Percentiles rank a stretch among this genome's conserved stretches.
These are phyloP conservation scores for Yamadazyma songkhlaensis DNA, from an alignment of 1,139 yeast species.

Conservation along the genomic window DNA sequence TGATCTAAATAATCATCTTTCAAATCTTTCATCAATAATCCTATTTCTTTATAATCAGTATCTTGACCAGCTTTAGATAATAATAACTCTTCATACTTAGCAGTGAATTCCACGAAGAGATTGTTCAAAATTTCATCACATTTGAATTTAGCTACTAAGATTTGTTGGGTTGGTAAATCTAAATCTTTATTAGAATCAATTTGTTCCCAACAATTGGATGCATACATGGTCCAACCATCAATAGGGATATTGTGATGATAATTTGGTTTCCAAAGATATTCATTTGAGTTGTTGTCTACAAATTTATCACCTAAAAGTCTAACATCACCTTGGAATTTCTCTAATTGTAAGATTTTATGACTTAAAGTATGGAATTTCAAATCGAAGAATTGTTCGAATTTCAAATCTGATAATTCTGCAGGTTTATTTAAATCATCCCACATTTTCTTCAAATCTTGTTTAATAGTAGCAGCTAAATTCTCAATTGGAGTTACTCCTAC, in stretches of 20 bases:
- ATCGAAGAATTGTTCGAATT: conserved; percentile 78
- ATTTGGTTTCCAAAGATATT: conserved; percentile 58
- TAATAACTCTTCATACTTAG: conserved; percentile 25
- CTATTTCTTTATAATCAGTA: conserved; percentile 33
- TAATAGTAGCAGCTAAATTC: conserved; percentile 66
- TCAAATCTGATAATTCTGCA: conserved; percentile 47
- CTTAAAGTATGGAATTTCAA: conserved; percentile 77
- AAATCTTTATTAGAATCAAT: conserved; percentile 89
- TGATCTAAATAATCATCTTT: conserved; percentile 44
- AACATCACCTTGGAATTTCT: conserved; percentile 67
- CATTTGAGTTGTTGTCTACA: conserved; percentile 28
- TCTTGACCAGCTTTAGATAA: conserved; percentile 9
- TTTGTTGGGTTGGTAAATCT: conserved; percentile 95
- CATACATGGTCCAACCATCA: conserved; percentile 95
- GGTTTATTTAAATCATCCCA: conserved; percentile 84
- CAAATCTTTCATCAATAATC: conserved; percentile 38
- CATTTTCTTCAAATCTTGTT: conserved; percentile 67
- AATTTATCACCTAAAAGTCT: conserved; percentile 61
- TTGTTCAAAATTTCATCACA: conserved; percentile 80
- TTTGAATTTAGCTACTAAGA: conserved; percentile 87
- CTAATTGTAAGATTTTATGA: conserved; percentile 81
- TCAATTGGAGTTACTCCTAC: conserved; percentile 82
- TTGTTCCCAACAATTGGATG: conserved; percentile 91
- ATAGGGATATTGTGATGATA: conserved; percentile 88
- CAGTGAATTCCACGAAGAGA: conserved; percentile 48